Evolutionary conservation across 257 asterid species (phyloP), one percentile per base, ranked within the genome.

Genomic region (Solanum sitiens): DNA sequence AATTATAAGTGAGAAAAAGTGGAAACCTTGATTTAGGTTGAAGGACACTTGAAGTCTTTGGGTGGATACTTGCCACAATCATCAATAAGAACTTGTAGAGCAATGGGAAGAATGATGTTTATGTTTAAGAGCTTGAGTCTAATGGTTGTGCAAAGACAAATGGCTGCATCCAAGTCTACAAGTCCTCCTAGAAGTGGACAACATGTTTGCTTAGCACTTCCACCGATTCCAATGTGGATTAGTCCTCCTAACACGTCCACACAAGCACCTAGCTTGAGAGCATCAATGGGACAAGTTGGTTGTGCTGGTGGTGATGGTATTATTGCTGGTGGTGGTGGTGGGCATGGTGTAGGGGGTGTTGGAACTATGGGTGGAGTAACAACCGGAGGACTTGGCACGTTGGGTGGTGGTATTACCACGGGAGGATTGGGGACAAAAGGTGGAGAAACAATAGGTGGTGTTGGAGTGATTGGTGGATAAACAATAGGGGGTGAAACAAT

Each of bases 81-180:
- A 79, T 90, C 94, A 1, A 91, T 86, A 67, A 95, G 96, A 42
- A 94, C 90, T 87, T 92, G 87, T 15, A 95, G 92, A n/a, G 95
- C 98, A 87, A 95, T 89, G 5, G 97, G 96, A 4, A 94, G 44
- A n/a, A 93, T 44, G 20, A 93, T 90, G 76, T 90, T 91, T 76
- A 94, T 44, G 30, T 94, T 94, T 44, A 95, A 92, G 88, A 95
- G 92, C 90, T 94, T 92, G 63, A 92, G 93, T 79, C 90, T 94
- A 30, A 95, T 91, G 86, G 96, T 88, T 53, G 98, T 94, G 92
- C 98, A 95, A 5, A 95, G 95, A 87, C 98, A 95, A 6, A 94
- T 7, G 13, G 96, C 98, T 2, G 97, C 89, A 30, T 89, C 92
- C 53, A 87, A 86, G 61, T 33, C 91, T n/a, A 76, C 85, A 23